A percentile compares a stretch with the other conserved stretches of the same genome.
phyloP scores from a whole-genome alignment of 805 yeast genomes.

The Yueomyces sinensis region DNA sequence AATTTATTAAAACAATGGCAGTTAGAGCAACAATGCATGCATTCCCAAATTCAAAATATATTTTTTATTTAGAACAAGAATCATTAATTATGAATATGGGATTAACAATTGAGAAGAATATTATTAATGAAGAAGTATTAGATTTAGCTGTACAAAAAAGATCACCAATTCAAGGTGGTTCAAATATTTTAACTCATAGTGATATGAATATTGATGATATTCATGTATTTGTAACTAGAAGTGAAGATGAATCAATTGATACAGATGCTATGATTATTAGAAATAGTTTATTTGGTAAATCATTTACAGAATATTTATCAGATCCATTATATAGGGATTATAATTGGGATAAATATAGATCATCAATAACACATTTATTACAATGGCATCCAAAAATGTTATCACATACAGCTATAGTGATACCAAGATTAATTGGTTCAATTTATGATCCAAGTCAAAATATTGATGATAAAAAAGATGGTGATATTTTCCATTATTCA shows the following conservation, averaged over 20 bases:
- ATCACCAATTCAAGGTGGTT: constrained; percentile 42
- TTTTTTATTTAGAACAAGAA: constrained; percentile 77
- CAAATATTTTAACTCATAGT: constrained; percentile 40
- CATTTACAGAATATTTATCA: constrained; percentile 67
- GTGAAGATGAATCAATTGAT: constrained; percentile 41
- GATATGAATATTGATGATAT: constrained; percentile 41
- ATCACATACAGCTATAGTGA: constrained; percentile 60
- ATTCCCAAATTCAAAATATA: constrained; percentile 81
- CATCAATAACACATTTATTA: constrained; percentile 67
- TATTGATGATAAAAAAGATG: constrained; percentile 10
- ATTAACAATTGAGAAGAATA: constrained; percentile 43
- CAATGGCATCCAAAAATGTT: constrained; percentile 91
- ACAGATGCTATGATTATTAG: constrained; percentile 23
- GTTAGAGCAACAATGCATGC: constrained; percentile 87
- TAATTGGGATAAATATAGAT: constrained; percentile 28
- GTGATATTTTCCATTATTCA: constrained; percentile 37
- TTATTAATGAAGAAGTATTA: constrained; percentile 48
- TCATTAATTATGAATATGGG: constrained; percentile 63
- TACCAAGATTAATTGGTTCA: constrained; percentile 43
- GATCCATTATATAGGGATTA: constrained; percentile 61
- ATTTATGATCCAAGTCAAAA: constrained; percentile 27
- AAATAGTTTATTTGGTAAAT: constrained; percentile 51
- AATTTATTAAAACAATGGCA: constrained; percentile 16
- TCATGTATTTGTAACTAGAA: constrained; percentile 57
- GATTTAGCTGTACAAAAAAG: constrained; percentile 53